Evolutionary conservation across 305 asterid genomes (phyloP), one percentile per base, ranked within the genome.

Genomic region (Fraxinus ornus): DNA sequence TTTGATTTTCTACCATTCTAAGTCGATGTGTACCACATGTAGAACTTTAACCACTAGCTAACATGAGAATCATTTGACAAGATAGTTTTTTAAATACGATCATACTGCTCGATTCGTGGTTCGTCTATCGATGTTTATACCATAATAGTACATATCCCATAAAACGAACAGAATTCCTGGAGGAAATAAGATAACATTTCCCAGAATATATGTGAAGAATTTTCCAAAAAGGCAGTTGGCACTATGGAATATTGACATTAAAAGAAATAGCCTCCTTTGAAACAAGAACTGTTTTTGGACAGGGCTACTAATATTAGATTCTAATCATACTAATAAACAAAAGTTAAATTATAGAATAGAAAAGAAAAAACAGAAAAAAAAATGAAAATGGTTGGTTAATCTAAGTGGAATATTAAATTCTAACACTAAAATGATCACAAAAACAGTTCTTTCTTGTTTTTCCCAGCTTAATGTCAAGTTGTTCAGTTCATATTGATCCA

Each of bases 401-500:
- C 88, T 84, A 85, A 80, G 33, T 52, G 71, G 36, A 76, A 17
- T 17, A 75, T 82, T 72, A 82, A 88, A 75, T 84, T 86, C 89
- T 88, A 52, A 74, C 55, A 77, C 85, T 88, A 89, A 86, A 85
- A 82, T 87, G 85, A 85, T 76, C 83, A 88, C 84, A 81, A 80
- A 81, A 86, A 80, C 86, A 87, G 77, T 85, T 86, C 33, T 75
- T 76, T 68, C 44, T 75, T 75, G 19, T 9, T 64, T 64, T 28
- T 3, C 13, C 44, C 35, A 1, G 60, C 21, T 49, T 21, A 12
- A 44, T 17, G 62, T 44, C 13, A 36, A 55, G 41, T 2, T 52
- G 66, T 47, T 89, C 90, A 91, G 60, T 89, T 87, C 72, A 77
- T 76, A 73, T 75, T 85, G 83, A 57, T 88, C 98, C 98, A 94